These are phyloP conservation scores for Colletotrichum sp. DNA, from an alignment of 2,329 filamentous ascomycete species.

Conservation along the genomic window DNA sequence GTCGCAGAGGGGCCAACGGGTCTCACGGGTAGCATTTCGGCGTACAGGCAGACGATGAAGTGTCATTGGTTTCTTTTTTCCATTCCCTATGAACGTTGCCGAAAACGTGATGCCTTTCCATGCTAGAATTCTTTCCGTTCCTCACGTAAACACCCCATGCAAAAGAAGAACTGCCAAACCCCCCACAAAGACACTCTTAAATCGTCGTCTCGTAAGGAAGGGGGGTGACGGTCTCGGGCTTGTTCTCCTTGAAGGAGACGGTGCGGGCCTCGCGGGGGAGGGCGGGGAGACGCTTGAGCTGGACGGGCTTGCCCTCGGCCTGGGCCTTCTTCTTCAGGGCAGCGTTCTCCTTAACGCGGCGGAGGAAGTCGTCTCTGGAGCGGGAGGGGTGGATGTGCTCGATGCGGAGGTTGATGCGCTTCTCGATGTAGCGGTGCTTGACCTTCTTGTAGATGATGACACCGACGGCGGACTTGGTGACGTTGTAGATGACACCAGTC, in stretches of 20 bases:
- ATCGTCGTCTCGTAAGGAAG: slow-evolving; percentile 98
- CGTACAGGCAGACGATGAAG: slow-evolving; percentile 6
- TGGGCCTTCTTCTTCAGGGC: slow-evolving; percentile 92
- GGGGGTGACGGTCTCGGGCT: slow-evolving; percentile 89
- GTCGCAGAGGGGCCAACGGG: neutral
- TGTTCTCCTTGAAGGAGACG: slow-evolving; percentile 80
- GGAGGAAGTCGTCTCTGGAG: slow-evolving; percentile 95
- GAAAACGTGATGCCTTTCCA: slow-evolving; percentile 26
- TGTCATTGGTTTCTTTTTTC: slow-evolving; percentile 24
- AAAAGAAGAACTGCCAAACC: slow-evolving; percentile 24
- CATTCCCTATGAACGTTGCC: slow-evolving; percentile 25
- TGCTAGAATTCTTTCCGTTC: slow-evolving; percentile 25
- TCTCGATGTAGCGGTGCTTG: slow-evolving; percentile 99
- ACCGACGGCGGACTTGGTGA: slow-evolving; percentile 96
- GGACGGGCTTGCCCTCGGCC: slow-evolving; percentile 82
- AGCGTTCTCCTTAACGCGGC: slow-evolving; percentile 96
- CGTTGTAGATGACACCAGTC: slow-evolving; percentile 98
- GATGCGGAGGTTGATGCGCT: slow-evolving; percentile 98
- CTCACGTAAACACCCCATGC: slow-evolving; percentile 26
- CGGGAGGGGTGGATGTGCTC: slow-evolving; percentile 96
- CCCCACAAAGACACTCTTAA: slow-evolving; percentile 55
- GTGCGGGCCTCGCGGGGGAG: slow-evolving; percentile 82
- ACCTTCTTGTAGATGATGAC: slow-evolving; percentile 99
- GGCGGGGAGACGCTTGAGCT: slow-evolving; percentile 90
- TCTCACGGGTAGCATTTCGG: slow-evolving; percentile 3